Evolutionary conservation across 805 yeast genomes (phyloP), one percentile per base, ranked within the genome.

Genomic region (Yamadazyma akitaensis): DNA sequence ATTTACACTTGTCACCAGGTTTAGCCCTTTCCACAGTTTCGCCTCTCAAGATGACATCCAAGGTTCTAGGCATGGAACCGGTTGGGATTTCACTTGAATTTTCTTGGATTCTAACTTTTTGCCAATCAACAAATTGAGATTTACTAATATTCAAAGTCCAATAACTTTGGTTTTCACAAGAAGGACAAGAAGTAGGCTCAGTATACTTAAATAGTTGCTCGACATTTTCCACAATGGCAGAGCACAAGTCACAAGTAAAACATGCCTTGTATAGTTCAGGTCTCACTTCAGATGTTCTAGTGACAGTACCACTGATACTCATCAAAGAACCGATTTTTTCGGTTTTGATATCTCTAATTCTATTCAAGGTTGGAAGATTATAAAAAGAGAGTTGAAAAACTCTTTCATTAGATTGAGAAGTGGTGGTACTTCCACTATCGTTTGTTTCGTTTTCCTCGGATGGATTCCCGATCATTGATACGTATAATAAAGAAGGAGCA

Each of bases 41-140:
- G 43, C 98, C 98, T 57, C 99, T 77, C 48, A 92, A 68, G 43
- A 92, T 86, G 19, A 92, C 92, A 63, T 92, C 99, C 58, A 92
- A 67, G 1, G 97, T 92, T 64, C 99, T 81, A 21, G 99, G 99
- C 99, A 92, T 92, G 3, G 97, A 90, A 25, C 99, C 99, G 0
- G 97, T 89, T 24, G 99, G 99, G 47, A 92, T 92, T 66, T 92
- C 98, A 56, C 76, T 86, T n/a, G 97, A 84, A 60, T 92, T 94
- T 61, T 92, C 99, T 64, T 92, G 99, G 53, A 92, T 86, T 57
- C 97, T 80, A 21, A 90, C 92, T 54, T 86, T 86, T 65, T 92
- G 99, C 99, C 99, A 92, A 72, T 92, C 98, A 52, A 89, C 74
- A 59, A 94, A 92, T 51, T 84, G 87, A 0, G 96, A 88, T 64